Base-by-base conservation (phyloP, 2,329 filamentous ascomycete genomes). In the Cladophialophora bantiana region DNA sequence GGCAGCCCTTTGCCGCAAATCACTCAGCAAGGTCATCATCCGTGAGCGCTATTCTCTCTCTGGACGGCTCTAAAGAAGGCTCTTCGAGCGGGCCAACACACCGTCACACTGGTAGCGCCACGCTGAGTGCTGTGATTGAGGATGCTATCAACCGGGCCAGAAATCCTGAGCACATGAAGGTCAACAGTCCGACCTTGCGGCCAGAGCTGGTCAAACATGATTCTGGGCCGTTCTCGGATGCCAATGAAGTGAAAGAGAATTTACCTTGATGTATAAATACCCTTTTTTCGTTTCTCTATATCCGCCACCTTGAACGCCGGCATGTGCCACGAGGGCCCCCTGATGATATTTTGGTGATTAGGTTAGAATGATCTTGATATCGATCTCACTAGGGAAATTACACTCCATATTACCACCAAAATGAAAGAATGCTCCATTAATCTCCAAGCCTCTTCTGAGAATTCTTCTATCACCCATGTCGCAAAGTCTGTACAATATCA, bases 191-290 rank as follows among this genome's bases (percentile, higher is more conserved):
- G 48, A 59, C 74, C 71, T 34, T 74, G 70, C 50, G 69, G 69
- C 42, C 76, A 48, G 50, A 66, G 45, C 55, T 65, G 48, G 52
- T 67, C 75, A 65, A 77, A 74, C 52, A 75, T 75, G 67, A 81
- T 58, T 70, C 70, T n/a, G 68, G 80, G 66, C 80, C 80, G 4
- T 82, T 82, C 69, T 80, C 79, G 15, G 80, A 82, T 66, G 75
- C 74, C 18, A 79, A 82, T 69, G 80, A 81, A 72, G 74, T 82
- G 52, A 76, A 77, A 38, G 67, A 70, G 59, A 69, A 70, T 68
- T 56, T 65, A 53, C 53, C 58, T 61, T 70, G 68, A 70, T 68
- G 59, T 68, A 65, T 26, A 53, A 53, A 53, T 65, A 62, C 31
- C 9, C 54, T 60, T 61, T 64, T 62, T 62, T 59, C 52, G 7